phyloP scores from a whole-genome alignment of 495 filamentous ascomycete genomes.

The Daldinia loculata region DNA sequence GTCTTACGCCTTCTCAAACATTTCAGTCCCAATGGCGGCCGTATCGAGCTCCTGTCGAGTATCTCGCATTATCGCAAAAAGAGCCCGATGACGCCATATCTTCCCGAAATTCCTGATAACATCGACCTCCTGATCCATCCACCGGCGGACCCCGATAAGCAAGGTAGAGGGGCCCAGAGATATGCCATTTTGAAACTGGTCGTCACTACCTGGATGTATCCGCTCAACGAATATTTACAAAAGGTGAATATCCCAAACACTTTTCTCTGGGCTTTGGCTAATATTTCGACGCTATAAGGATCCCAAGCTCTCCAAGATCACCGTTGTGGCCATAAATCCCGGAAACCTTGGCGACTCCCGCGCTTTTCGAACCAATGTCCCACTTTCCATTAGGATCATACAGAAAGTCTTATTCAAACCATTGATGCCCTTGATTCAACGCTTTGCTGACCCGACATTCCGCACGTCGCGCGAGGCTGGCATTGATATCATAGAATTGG shows the following conservation, averaged over 20 bases:
- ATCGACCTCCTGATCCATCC: slow-evolving; percentile 18
- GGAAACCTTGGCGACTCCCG: slow-evolving; percentile 56
- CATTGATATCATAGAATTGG: slow-evolving; percentile 44
- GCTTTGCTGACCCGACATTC: slow-evolving; percentile 11
- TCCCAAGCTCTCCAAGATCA: slow-evolving; percentile 49
- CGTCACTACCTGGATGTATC: slow-evolving; percentile 52
- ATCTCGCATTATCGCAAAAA: slow-evolving; percentile 51
- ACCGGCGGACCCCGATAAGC: slow-evolving; percentile 3
- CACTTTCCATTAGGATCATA: slow-evolving; percentile 32
- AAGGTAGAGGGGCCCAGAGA: slow-evolving; percentile 40
- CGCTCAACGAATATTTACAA: slow-evolving; percentile 51
- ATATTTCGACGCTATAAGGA: slow-evolving; percentile 29
- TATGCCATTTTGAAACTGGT: slow-evolving; percentile 55
- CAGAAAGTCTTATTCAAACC: slow-evolving; percentile 42
- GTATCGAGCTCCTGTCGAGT: slow-evolving; percentile 52
- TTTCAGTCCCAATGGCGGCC: slow-evolving; percentile 50
- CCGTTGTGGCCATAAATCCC: slow-evolving; percentile 56
- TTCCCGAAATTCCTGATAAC: slow-evolving; percentile 27
- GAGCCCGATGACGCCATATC: slow-evolving; percentile 29
- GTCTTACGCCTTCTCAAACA: slow-evolving; percentile 51
- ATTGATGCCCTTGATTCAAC: slow-evolving; percentile 42
- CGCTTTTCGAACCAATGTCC: slow-evolving; percentile 51
- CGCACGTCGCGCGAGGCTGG: slow-evolving; percentile 42
- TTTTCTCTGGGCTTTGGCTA: not conserved
- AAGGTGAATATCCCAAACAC: slow-evolving; percentile 34